These are phyloP conservation scores for Orbilia javanica DNA, from an alignment of 2,329 filamentous ascomycete genomes.

Conservation along the genomic window DNA sequence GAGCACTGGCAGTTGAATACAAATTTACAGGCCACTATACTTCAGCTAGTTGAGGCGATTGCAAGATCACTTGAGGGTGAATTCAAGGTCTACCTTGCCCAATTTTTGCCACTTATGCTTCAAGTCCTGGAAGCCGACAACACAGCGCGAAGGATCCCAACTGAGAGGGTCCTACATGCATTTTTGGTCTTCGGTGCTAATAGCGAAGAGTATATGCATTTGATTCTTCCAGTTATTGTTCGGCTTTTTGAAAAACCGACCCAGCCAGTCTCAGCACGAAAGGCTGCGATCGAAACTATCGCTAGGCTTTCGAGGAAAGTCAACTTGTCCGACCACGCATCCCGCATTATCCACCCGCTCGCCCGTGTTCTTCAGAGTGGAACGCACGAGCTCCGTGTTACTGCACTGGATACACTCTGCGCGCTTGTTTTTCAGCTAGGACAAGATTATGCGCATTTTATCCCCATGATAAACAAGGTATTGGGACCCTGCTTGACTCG, in stretches of 20 bases:
- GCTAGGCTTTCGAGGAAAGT: slow-evolving; percentile 95
- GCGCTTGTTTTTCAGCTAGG: slow-evolving; percentile 96
- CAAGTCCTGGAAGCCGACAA: slow-evolving; percentile 89
- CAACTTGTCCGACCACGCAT: slow-evolving; percentile 96
- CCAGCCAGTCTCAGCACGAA: slow-evolving; percentile 82
- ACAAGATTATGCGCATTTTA: slow-evolving; percentile 94
- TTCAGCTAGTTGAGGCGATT: slow-evolving; percentile 92
- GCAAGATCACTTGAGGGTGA: slow-evolving; percentile 94
- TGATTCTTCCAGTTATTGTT: slow-evolving; percentile 96
- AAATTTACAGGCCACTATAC: slow-evolving; percentile 87
- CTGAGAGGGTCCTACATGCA: slow-evolving; percentile 90
- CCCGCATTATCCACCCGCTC: slow-evolving; percentile 94
- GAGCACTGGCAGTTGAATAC: slow-evolving; percentile 89
- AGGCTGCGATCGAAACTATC: slow-evolving; percentile 92
- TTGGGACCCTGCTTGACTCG: neutral
- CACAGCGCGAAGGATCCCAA: slow-evolving; percentile 80
- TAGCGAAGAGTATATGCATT: slow-evolving; percentile 98
- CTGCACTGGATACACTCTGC: slow-evolving; percentile 92
- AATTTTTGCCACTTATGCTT: slow-evolving; percentile 91
- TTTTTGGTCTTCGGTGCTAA: slow-evolving; percentile 96
- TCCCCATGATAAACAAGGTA: slow-evolving; percentile 90
- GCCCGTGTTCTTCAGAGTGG: slow-evolving; percentile 81
- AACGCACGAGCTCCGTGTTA: slow-evolving; percentile 79
- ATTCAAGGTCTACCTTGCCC: slow-evolving; percentile 95
- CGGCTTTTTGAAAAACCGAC: slow-evolving; percentile 90